phyloP scores from a whole-genome alignment of 1,284 basidiomycete species.

The Malassezia restricta region DNA sequence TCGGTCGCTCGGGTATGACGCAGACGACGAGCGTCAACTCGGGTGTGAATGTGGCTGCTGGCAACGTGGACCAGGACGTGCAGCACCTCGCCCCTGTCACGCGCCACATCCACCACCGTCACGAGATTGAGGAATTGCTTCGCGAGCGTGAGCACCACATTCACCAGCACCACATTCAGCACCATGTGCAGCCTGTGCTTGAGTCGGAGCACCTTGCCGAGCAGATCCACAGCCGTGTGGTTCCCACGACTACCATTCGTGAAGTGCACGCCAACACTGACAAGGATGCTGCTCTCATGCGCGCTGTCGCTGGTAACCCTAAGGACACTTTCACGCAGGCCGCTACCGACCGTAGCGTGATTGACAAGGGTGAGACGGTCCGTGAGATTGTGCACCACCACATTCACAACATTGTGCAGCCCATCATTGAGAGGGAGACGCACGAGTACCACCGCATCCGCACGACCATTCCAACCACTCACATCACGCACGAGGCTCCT shows the following conservation, averaged over 20 bases:
- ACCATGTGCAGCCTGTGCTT: slow-evolving; percentile 45
- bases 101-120: slow-evolving; percentile 37
- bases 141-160: slow-evolving; percentile 44
- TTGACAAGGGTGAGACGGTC: slow-evolving; percentile 45
- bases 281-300: slow-evolving; percentile 42
- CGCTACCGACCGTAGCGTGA: slow-evolving; percentile 30
- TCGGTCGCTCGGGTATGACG: slow-evolving; percentile 11
- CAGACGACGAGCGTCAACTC: slow-evolving; percentile 17
- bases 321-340: slow-evolving; percentile 30
- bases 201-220: slow-evolving; percentile 42
- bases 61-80: slow-evolving; percentile 43
- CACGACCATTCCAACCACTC: slow-evolving; percentile 36
- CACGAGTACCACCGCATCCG: slow-evolving; percentile 45
- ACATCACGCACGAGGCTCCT: slow-evolving; percentile 42
- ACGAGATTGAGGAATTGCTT: slow-evolving; percentile 45
- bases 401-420: slow-evolving; percentile 47
- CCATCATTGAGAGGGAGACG: slow-evolving; percentile 42
- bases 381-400: slow-evolving; percentile 43
- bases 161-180: slow-evolving; percentile 45
- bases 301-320: slow-evolving; percentile 34
- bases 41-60: slow-evolving; percentile 31
- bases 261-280: slow-evolving; percentile 44
- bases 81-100: slow-evolving; percentile 45
- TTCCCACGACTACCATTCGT: slow-evolving; percentile 33
- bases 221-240: slow-evolving; percentile 30